Evolutionary conservation across 2,329 filamentous ascomycete genomes (phyloP).

Genomic region (Pseudocercospora musae): DNA sequence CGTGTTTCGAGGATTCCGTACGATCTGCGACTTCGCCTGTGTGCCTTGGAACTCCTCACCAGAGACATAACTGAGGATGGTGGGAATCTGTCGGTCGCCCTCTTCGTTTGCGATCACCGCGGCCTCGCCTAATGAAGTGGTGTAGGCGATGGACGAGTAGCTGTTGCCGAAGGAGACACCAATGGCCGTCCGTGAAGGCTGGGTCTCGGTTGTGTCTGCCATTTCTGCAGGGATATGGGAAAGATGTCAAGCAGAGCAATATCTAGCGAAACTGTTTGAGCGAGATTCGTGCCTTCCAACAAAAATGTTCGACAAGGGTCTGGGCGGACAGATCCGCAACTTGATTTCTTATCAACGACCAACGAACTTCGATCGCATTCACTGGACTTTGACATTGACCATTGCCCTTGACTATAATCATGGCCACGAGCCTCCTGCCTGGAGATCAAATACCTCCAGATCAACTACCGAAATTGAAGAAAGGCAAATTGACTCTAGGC

Average conservation of each 20-base stretch:
- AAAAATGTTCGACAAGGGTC: conserved; percentile 1
- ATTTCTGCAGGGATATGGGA: conserved; percentile 34
- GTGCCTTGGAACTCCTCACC: conserved; percentile 96
- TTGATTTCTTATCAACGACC: background rate
- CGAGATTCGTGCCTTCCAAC: conserved; percentile 3
- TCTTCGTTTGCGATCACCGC: conserved; percentile 99
- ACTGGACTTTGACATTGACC: background rate
- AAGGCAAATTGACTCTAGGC: conserved; percentile 69
- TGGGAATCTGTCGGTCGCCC: conserved; percentile 96
- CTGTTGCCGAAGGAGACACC: conserved; percentile 98
- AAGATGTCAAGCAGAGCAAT: background rate
- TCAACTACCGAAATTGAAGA: conserved; percentile 64
- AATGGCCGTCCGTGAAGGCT: conserved; percentile 58
- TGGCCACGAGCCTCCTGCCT: conserved; percentile 67
- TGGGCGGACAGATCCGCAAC: background rate
- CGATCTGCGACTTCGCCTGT: conserved; percentile 89
- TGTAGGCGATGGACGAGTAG: conserved; percentile 95
- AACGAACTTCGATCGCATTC: background rate
- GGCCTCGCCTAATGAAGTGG: conserved; percentile 71
- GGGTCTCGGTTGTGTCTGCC: conserved; percentile 44
- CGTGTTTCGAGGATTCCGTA: conserved; percentile 90
- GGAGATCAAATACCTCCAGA: conserved; percentile 70
- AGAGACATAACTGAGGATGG: conserved; percentile 87
- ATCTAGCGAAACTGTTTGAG: background rate
- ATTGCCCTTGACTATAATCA: conserved; percentile 6